Evolutionary conservation across 2,329 filamentous ascomycete genomes (phyloP).

Genomic region (Blastomyces gilchristii): DNA sequence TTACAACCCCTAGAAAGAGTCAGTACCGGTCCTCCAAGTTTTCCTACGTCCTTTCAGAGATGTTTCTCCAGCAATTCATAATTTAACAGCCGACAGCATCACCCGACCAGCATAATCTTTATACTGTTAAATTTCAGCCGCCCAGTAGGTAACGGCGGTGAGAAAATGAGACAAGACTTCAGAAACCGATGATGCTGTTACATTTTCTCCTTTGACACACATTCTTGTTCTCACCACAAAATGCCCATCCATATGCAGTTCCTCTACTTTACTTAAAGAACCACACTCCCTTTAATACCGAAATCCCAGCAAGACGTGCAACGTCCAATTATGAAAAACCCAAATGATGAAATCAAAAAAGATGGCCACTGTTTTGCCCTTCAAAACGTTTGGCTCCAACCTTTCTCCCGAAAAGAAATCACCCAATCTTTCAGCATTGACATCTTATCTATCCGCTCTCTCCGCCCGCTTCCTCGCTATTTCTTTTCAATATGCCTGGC

Average conservation of each 20-base stretch:
- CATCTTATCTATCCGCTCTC: background rate
- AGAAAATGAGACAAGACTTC: background rate
- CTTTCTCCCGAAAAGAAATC: background rate
- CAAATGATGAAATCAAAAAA: constrained; percentile 3
- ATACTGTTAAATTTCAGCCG: background rate
- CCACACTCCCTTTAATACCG: background rate
- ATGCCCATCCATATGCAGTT: background rate
- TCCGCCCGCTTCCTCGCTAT: background rate
- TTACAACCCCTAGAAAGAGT: background rate
- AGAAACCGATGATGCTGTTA: background rate
- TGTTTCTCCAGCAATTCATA: background rate
- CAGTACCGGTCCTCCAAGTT: background rate
- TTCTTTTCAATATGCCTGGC: background rate
- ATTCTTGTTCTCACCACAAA: background rate
- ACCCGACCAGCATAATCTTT: background rate
- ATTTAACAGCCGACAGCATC: background rate
- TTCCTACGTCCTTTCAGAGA: background rate
- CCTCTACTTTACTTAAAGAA: background rate
- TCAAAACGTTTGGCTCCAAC: constrained; percentile 1
- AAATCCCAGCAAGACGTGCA: background rate
- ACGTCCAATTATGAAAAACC: background rate
- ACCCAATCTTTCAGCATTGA: background rate
- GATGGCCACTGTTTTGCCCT: background rate
- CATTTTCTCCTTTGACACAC: too few species aligned
- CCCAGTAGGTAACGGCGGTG: background rate